Evolutionary conservation across 2,329 filamentous ascomycete genomes (phyloP).

Genomic region (Phyllosticta citriasiana): DNA sequence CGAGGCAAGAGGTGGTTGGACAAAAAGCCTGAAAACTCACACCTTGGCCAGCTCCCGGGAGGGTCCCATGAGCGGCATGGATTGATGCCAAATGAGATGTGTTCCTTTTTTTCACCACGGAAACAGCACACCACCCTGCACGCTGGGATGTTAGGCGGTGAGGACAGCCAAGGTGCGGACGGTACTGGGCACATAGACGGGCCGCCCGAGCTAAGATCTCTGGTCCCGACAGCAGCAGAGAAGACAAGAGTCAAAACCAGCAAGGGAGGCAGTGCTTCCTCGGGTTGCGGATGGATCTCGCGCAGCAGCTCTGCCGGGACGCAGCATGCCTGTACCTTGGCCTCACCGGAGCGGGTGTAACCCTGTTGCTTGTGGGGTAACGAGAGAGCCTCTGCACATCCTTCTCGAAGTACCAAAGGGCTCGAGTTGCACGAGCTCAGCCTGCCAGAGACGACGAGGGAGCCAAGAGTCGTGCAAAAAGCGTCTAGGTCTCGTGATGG

Average conservation of each 20-base stretch:
- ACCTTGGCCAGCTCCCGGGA: background rate
- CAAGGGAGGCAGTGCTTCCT: constrained; percentile 6
- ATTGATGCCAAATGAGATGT: constrained; percentile 1
- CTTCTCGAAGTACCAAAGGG: background rate
- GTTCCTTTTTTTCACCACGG: constrained; percentile 2
- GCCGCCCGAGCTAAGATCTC: background rate
- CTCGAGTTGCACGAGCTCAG: background rate
- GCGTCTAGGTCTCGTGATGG: background rate
- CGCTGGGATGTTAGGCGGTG: constrained; percentile 3
- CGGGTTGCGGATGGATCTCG: background rate
- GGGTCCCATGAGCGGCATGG: constrained; percentile 4
- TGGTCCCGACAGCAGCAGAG: background rate
- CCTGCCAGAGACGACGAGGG: background rate
- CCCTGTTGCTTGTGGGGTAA: background rate
- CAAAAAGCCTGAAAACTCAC: background rate
- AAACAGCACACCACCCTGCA: background rate
- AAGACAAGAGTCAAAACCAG: background rate
- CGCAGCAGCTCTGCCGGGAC: background rate
- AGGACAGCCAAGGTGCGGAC: background rate
- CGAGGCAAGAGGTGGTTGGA: constrained; percentile 3
- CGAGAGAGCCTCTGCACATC: constrained; percentile 1
- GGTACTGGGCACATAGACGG: constrained; percentile 2
- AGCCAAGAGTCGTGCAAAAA: background rate
- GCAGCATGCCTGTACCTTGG: background rate
- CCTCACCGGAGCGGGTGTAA: constrained; percentile 8